Evolutionary conservation across 1,284 basidiomycete species (phyloP).

Genomic region (Baeospora myosura): DNA sequence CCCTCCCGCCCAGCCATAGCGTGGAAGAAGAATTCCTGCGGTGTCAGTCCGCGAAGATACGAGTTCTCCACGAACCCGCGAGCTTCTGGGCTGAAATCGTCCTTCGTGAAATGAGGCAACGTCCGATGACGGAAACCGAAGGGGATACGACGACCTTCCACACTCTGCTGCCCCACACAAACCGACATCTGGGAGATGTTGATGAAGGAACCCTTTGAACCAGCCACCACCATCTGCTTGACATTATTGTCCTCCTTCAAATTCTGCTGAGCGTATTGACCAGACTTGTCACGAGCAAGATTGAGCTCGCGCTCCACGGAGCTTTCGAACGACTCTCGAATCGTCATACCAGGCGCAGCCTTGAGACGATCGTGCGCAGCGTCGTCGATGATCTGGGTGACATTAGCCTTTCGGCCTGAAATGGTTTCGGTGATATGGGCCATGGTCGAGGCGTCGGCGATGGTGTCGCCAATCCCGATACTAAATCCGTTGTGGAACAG

Average conservation of each 20-base stretch:
- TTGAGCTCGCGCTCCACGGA: slow-evolving; percentile 90
- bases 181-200: slow-evolving; percentile 99
- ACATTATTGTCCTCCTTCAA: slow-evolving; percentile 99
- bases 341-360: slow-evolving; percentile 93
- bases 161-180: slow-evolving; percentile 97
- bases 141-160: slow-evolving; percentile 96
- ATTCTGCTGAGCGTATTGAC: slow-evolving; percentile 91
- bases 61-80: slow-evolving; percentile 99
- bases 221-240: slow-evolving; percentile 99
- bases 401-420: slow-evolving; percentile 72
- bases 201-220: slow-evolving; percentile 98
- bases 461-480: slow-evolving; percentile 98
- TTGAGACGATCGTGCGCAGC: slow-evolving; percentile 82
- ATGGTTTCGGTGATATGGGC: slow-evolving; percentile 81
- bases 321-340: slow-evolving; percentile 97
- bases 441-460: slow-evolving; percentile 90
- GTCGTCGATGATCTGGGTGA: slow-evolving; percentile 64
- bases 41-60: slow-evolving; percentile 94
- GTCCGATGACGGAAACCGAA: slow-evolving; percentile 98
- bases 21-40: slow-evolving; percentile 99
- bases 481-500: slow-evolving; percentile 98
- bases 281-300: slow-evolving; percentile 91
- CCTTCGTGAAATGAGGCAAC: slow-evolving; percentile 96
- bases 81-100: slow-evolving; percentile 98
- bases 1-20: slow-evolving; percentile 99